Conservation (phyloP, 257 asterid genomes). For the Scutellaria galericulata region DNA sequence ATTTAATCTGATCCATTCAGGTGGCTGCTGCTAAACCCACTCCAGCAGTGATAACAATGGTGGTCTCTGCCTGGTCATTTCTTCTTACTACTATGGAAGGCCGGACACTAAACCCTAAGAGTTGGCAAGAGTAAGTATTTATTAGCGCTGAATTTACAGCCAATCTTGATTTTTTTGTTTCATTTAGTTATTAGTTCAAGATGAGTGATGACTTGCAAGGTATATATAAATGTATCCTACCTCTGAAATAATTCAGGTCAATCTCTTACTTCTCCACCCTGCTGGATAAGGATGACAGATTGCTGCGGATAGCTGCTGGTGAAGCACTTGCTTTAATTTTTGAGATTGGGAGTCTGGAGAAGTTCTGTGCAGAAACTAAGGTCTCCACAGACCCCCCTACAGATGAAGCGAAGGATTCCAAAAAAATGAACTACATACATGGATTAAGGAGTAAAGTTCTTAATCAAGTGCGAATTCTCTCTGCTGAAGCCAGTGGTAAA, state of each 20-base stretch:
- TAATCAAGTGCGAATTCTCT: conserved; percentile 70
- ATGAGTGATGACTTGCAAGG: background rate
- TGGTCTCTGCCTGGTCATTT: conserved; percentile 86
- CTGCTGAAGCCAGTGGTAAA: conserved; percentile 94
- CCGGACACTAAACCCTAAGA: conserved; percentile 63
- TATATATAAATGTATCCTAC: background rate
- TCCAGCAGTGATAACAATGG: conserved; percentile 65
- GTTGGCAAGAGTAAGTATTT: conserved; percentile 84
- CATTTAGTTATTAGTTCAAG: background rate
- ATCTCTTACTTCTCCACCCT: conserved; percentile 65
- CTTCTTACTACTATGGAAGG: conserved; percentile 78
- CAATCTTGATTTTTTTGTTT: background rate
- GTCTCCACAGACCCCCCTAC: conserved; percentile 55
- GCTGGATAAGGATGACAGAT: conserved; percentile 89
- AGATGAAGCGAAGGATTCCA: conserved; percentile 55
- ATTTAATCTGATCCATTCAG: conserved; percentile 47
- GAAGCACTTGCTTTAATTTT: conserved; percentile 91
- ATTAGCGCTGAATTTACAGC: conserved; percentile 15
- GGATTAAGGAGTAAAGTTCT: conserved; percentile 78
- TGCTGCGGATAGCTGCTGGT: conserved; percentile 89
- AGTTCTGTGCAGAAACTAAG: conserved; percentile 65
- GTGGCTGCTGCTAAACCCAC: conserved; percentile 74
- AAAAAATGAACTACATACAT: conserved; percentile 57
- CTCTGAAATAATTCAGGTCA: conserved; percentile 59
- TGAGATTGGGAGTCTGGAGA: conserved; percentile 83